A percentile compares a stretch with the other conserved stretches of the same genome.
These are phyloP conservation scores for Penicillium sp. DNA, from an alignment of 2,329 filamentous ascomycete genomes.

Conservation along the genomic window DNA sequence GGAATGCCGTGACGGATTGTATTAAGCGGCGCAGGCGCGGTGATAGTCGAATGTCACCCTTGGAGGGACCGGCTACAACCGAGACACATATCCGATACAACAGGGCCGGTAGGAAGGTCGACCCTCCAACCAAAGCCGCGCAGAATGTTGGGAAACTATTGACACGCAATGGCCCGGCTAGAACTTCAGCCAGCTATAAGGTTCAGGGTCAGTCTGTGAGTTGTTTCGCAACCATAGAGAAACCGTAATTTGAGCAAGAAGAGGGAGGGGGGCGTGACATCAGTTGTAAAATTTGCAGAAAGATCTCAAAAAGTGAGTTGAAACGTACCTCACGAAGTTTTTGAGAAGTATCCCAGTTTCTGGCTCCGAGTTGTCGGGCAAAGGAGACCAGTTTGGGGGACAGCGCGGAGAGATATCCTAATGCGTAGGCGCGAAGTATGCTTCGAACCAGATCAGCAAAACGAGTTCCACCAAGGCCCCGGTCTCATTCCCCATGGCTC, in stretches of 20 bases:
- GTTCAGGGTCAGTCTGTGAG: slow-evolving; percentile 23
- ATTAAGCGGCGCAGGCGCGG: slow-evolving; percentile 27
- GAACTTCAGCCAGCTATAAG: slow-evolving; percentile 42
- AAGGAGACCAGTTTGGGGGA: slow-evolving; percentile 50
- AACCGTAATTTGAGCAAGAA: background rate
- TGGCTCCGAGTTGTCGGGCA: slow-evolving; percentile 38
- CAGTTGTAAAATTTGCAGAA: slow-evolving; percentile 1
- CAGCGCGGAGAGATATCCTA: slow-evolving; percentile 54
- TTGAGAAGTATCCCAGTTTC: slow-evolving; percentile 36
- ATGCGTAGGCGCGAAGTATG: slow-evolving; percentile 51
- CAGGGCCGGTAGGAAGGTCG: slow-evolving; percentile 49
- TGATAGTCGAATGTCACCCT: slow-evolving; percentile 21
- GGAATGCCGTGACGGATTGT: slow-evolving; percentile 50
- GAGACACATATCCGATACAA: slow-evolving; percentile 31
- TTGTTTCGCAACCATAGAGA: background rate
- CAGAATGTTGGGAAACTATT: slow-evolving; percentile 59
- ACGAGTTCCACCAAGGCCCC: background rate
- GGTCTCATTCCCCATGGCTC: background rate
- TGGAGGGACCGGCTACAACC: slow-evolving; percentile 24
- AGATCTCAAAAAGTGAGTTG: background rate
- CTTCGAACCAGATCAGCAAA: slow-evolving; percentile 27
- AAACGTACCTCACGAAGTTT: slow-evolving; percentile 43
- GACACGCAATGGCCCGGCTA: slow-evolving; percentile 46
- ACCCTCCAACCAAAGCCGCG: slow-evolving; percentile 56
- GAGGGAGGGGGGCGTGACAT: slow-evolving; percentile 1